Base-by-base conservation (phyloP, 176 grass and related monocot genomes). In the Echinochloa phyllopogon region DNA sequence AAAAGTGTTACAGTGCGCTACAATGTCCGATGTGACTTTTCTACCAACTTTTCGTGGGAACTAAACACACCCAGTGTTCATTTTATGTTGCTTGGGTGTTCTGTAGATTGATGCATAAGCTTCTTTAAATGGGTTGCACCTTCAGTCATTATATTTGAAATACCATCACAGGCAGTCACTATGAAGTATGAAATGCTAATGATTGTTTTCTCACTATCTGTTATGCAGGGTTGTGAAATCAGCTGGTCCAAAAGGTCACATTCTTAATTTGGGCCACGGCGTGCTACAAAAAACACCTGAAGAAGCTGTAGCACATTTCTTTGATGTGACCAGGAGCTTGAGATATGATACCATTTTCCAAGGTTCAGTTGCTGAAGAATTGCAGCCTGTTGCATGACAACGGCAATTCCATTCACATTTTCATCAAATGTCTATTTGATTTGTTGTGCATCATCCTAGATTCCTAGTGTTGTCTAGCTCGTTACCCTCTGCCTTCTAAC, bases 231-330 rank as follows among this genome's bases (percentile, higher is more conserved):
- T 99, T 88, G 96, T 95, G 84, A 99, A 88, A 82, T 86, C 87
- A 76, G 93, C 96, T 86, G 93, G 96, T 16, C 84, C 83, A 18
- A 94, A 83, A 88, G 89, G 96, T 48, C 93, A 99, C 84, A 96
- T 99, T 83, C 86, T 99, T 53, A 99, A 99, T 76, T 59, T 99
- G 77, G 95, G 96, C 45, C 96, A 99, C 62, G 93, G 96, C 71
- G 93, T 99, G 79, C 96, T 99, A 62, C 88, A 92, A 58, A 90
- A 90, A 60, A 92, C 96, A 63, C 89, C 91, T 10, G 96, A 99
- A 89, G 91, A 99, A 85, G 91, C 93, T 72, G 96, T 99, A 43
- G 89, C 87, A 16, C 93, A 96, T 96, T 99, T 93, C 87, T 99
- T 99, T 89, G 91, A 99, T 86, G 93, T 99, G 12, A 93, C 88